Evolutionary conservation across 352 stramenopile species (phyloP).

Genomic region (Phytophthora constricta): DNA sequence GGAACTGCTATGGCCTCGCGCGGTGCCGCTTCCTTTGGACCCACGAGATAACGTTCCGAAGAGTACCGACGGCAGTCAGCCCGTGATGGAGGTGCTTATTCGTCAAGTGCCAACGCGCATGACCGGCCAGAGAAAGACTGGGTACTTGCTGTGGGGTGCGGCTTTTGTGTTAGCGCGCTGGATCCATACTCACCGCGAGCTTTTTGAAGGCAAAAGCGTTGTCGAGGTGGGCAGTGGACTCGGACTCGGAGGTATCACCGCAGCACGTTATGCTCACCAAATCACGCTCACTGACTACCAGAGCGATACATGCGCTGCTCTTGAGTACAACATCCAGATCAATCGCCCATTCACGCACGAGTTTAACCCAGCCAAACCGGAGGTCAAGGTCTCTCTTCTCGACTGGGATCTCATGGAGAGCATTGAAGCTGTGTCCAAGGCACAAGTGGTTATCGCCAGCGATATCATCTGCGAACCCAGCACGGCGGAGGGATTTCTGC

Average conservation of each 20-base stretch:
- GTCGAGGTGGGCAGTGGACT: slow-evolving; percentile 87
- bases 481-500: slow-evolving; percentile 87
- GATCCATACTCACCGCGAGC: slow-evolving; percentile 79
- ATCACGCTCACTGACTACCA: slow-evolving; percentile 88
- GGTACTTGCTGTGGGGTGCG: slow-evolving; percentile 85
- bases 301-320: slow-evolving; percentile 73
- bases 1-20: slow-evolving; percentile 57
- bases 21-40: slow-evolving; percentile 69
- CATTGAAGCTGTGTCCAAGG: slow-evolving; percentile 57
- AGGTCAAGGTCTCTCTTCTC: slow-evolving; percentile 62
- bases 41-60: slow-evolving; percentile 47
- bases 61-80: slow-evolving; percentile 22
- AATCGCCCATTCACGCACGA: slow-evolving; percentile 80
- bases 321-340: slow-evolving; percentile 83
- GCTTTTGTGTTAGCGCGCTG: slow-evolving; percentile 82
- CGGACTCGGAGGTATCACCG: slow-evolving; percentile 80
- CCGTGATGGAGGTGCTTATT: slow-evolving; percentile 69
- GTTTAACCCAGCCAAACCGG: slow-evolving; percentile 55
- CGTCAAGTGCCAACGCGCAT: slow-evolving; percentile 83
- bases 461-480: slow-evolving; percentile 90
- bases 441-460: slow-evolving; percentile 85
- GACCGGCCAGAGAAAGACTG: slow-evolving; percentile 87
- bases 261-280: slow-evolving; percentile 61
- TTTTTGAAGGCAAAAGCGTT: slow-evolving; percentile 74
- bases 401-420: slow-evolving; percentile 83